Conservation (phyloP, 2,329 filamentous ascomycete genomes). For the Trichoderma sp. region DNA sequence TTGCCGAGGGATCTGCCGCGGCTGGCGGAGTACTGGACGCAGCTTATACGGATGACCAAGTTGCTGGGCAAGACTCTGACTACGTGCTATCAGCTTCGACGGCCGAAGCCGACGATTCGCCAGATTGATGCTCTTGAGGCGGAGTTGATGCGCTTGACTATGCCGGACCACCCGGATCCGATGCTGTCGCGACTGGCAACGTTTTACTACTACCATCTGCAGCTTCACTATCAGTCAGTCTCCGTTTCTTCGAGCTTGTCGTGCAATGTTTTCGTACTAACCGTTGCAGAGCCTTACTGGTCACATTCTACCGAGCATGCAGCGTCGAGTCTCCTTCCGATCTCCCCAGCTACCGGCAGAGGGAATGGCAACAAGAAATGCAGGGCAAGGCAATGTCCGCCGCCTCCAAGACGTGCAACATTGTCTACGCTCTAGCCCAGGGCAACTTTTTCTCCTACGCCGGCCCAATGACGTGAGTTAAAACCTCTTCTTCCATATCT, state of each 20-base stretch:
- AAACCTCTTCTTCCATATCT: too few species aligned
- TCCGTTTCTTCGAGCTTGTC: too few species aligned
- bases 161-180: slow-evolving; percentile 18
- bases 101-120: not conserved
- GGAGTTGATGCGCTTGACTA: slow-evolving; percentile 7
- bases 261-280: not conserved
- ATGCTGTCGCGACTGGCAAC: slow-evolving; percentile 11
- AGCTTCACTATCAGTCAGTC: slow-evolving; percentile 21
- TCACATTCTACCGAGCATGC: slow-evolving; percentile 16
- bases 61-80: slow-evolving; percentile 16
- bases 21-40: slow-evolving; percentile 18
- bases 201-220: slow-evolving; percentile 21
- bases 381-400: slow-evolving; percentile 20
- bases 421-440: slow-evolving; percentile 20
- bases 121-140: slow-evolving; percentile 15
- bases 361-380: slow-evolving; percentile 24
- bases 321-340: slow-evolving; percentile 16
- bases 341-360: slow-evolving; percentile 12
- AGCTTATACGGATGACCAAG: slow-evolving; percentile 13
- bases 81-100: slow-evolving; percentile 13
- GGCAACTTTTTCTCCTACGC: slow-evolving; percentile 17
- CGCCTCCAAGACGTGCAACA: slow-evolving; percentile 23
- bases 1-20: slow-evolving; percentile 17
- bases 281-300: not conserved
- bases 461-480: slow-evolving; percentile 20